These are phyloP conservation scores for Trichoderma reesei DNA, from an alignment of 495 filamentous ascomycete species.

Conservation along the genomic window DNA sequence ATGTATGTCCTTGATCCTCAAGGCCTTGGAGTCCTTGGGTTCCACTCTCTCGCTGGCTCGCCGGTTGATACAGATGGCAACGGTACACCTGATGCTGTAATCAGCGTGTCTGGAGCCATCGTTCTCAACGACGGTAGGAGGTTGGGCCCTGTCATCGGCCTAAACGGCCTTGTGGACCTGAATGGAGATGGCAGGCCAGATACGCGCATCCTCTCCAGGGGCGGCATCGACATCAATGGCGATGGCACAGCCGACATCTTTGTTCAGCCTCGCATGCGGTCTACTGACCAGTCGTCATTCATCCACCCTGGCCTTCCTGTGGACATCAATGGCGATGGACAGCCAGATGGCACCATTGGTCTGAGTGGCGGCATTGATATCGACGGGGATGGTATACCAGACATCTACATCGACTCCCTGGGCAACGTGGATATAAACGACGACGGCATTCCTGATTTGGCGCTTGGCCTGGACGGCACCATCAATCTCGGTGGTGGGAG, in stretches of 20 bases:
- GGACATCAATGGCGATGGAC: neutral
- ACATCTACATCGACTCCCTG: neutral
- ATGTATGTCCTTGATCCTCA: neutral
- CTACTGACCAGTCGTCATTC: neutral
- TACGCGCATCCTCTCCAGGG: neutral
- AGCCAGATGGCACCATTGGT: neutral
- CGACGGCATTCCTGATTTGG: neutral
- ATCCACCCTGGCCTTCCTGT: neutral
- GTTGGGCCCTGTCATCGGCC: neutral
- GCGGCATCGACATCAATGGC: neutral
- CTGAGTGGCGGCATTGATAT: neutral
- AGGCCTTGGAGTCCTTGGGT: neutral
- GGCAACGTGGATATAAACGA: neutral
- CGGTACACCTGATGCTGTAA: neutral
- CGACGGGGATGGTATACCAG: neutral
- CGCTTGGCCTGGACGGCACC: neutral
- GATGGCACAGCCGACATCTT: neutral
- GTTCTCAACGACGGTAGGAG: neutral
- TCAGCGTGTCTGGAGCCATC: neutral
- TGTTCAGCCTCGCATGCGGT: neutral
- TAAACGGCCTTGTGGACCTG: neutral
- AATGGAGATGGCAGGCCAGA: neutral
- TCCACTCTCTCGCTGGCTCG: neutral
- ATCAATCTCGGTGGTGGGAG: neutral
- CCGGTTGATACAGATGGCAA: neutral